These are phyloP conservation scores for Chaetomium fimeti DNA, from an alignment of 495 filamentous ascomycete species.

Conservation along the genomic window DNA sequence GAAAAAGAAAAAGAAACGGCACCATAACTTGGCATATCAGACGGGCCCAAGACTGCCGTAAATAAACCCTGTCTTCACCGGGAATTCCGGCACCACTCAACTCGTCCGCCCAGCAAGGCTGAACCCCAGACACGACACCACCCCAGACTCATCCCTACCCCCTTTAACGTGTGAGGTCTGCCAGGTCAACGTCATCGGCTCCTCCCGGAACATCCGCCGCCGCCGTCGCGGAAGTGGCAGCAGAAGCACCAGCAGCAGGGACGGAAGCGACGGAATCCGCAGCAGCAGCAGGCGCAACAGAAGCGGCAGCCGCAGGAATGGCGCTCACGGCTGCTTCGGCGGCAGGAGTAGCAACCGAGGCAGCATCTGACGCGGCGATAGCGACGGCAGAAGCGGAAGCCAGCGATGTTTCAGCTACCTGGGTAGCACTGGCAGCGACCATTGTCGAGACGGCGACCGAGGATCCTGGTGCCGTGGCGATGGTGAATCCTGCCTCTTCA, in stretches of 20 bases:
- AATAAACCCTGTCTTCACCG: not conserved
- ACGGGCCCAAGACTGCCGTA: not conserved
- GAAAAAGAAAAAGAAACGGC: not conserved
- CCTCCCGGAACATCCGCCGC: conserved; percentile 16
- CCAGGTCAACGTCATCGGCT: conserved; percentile 23
- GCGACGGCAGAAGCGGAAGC: conserved; percentile 16
- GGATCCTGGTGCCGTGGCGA: conserved; percentile 9
- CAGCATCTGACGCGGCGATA: conserved; percentile 15
- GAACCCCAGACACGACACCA: not conserved
- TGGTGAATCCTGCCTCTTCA: not conserved
- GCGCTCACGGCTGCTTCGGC: not conserved
- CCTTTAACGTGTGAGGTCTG: conserved; percentile 34
- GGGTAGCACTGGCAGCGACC: not conserved
- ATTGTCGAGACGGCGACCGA: not conserved
- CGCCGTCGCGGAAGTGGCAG: not conserved
- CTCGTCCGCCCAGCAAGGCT: not conserved
- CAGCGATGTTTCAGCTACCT: not conserved
- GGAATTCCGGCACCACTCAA: not conserved
- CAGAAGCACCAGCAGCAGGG: conserved; percentile 8
- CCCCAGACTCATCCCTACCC: not conserved
- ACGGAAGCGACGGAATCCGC: conserved; percentile 18
- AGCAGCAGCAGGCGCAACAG: conserved; percentile 14
- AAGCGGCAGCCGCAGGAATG: conserved; percentile 14
- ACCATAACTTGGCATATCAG: not conserved
- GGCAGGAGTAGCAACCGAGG: not conserved